Evolutionary conservation across 169 alveolate genomes (phyloP).

Genomic region (Nephromyces sp.): DNA sequence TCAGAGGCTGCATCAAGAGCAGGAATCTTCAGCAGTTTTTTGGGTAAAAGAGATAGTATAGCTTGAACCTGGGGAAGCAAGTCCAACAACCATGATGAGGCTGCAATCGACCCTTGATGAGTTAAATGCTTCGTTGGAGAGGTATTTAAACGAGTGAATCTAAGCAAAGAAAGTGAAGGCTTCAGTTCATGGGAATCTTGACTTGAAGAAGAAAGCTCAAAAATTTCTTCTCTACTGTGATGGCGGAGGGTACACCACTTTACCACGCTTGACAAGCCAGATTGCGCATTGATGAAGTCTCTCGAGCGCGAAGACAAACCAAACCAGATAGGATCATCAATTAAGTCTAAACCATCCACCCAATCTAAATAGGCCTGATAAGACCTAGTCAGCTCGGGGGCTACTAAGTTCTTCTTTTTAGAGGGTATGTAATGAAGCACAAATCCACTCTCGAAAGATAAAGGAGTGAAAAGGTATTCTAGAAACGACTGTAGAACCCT

Average conservation of each 20-base stretch:
- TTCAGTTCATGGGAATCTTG: background rate
- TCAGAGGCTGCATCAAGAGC: too few species aligned
- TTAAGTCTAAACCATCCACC: constrained; percentile 23
- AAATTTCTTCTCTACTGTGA: constrained; percentile 31
- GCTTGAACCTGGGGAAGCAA: constrained; percentile 29
- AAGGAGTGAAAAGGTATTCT: background rate
- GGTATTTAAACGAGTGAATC: background rate
- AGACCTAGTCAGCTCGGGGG: constrained; percentile 17
- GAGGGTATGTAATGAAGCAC: background rate
- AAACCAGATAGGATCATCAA: constrained; percentile 36
- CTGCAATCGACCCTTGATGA: constrained; percentile 1
- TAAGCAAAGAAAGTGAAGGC: background rate
- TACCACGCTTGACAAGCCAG: constrained; percentile 5
- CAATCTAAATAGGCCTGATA: constrained; percentile 24
- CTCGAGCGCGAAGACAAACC: constrained; percentile 32
- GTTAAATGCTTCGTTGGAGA: background rate
- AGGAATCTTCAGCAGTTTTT: constrained; percentile 34
- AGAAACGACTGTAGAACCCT: constrained; percentile 11
- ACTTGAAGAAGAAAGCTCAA: constrained; percentile 8
- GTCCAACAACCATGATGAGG: constrained; percentile 30
- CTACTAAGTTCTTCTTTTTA: background rate
- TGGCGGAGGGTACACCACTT: constrained; percentile 28
- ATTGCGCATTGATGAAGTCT: constrained; percentile 21
- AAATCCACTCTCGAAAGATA: background rate
- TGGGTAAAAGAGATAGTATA: constrained; percentile 61